A percentile compares a stretch with the other conserved stretches of the same genome.
phyloP scores from a whole-genome alignment of 2,329 filamentous ascomycete genomes.

The Aspergillus sp. region DNA sequence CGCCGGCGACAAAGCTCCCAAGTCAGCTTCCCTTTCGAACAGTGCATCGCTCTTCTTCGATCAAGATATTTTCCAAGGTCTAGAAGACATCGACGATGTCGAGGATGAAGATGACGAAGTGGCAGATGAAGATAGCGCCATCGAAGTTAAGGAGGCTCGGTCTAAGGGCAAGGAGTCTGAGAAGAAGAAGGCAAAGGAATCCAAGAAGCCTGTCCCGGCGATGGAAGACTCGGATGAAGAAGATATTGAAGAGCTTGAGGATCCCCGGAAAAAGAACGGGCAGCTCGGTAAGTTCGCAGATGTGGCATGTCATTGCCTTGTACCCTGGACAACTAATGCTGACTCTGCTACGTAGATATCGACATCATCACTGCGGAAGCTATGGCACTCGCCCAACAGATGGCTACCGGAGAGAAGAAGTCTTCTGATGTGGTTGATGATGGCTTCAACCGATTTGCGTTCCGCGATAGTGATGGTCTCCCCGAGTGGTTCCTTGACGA shows the following conservation, averaged over 20 bases:
- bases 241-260: conserved; percentile 33
- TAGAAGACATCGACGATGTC: conserved; percentile 67
- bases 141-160: conserved; percentile 39
- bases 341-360: conserved; percentile 63
- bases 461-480: conserved; percentile 86
- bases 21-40: conserved; percentile 67
- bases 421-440: conserved; percentile 83
- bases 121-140: conserved; percentile 55
- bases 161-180: conserved; percentile 24
- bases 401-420: conserved; percentile 82
- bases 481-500: conserved; percentile 99
- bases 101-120: conserved; percentile 59
- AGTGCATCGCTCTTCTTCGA: conserved; percentile 87
- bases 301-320: conserved; percentile 17
- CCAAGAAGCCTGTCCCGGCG: conserved; percentile 28
- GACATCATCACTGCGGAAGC: conserved; percentile 99
- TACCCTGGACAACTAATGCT: conserved; percentile 20
- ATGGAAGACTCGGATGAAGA: conserved; percentile 42
- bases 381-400: conserved; percentile 92
- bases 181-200: conserved; percentile 28
- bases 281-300: conserved; percentile 43
- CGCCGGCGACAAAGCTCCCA: conserved; percentile 35
- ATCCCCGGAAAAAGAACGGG: conserved; percentile 46
- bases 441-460: conserved; percentile 87
- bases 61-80: conserved; percentile 88